A percentile compares a stretch with the other conserved stretches of the same genome.
Conservation (phyloP, 2,329 filamentous ascomycete species). For the Alternaria alternata region DNA sequence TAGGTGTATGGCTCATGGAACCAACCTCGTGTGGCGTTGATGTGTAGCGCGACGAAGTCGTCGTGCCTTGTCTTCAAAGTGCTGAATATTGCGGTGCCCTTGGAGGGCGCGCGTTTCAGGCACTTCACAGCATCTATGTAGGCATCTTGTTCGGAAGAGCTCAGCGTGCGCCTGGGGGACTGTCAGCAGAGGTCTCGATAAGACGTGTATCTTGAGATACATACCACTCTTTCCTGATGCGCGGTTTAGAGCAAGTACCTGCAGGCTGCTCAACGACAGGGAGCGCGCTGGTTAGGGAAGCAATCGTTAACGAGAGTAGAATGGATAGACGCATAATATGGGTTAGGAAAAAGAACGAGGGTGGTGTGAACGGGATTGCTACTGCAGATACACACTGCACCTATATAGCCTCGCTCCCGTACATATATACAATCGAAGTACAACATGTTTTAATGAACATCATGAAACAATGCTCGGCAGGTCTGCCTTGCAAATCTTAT, state of each 20-base stretch:
- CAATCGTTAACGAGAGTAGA: not conserved
- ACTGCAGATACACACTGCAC: not conserved
- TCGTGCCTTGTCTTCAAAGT: not conserved
- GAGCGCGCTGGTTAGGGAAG: not conserved
- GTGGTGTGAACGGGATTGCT: not conserved
- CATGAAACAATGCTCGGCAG: not conserved
- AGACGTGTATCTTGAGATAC: not conserved
- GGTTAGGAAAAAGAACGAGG: not conserved
- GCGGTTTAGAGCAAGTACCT: not conserved
- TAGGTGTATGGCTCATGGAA: not conserved
- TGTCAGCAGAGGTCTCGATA: not conserved
- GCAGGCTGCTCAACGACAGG: not conserved
- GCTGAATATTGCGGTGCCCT: not conserved
- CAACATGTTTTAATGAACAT: not conserved
- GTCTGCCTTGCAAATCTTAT: conserved; percentile 1
- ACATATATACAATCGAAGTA: no score
- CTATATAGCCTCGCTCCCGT: not conserved
- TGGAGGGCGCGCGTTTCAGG: not conserved
- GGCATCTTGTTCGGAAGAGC: not conserved
- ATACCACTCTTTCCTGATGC: not conserved
- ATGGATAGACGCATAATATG: not conserved
- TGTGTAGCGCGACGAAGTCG: conserved; percentile 2
- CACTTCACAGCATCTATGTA: not conserved
- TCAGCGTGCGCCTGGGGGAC: not conserved
- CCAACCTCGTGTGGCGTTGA: not conserved